Conservation (phyloP, 768 basidiomycete genomes). For the Trametes cubensis region DNA sequence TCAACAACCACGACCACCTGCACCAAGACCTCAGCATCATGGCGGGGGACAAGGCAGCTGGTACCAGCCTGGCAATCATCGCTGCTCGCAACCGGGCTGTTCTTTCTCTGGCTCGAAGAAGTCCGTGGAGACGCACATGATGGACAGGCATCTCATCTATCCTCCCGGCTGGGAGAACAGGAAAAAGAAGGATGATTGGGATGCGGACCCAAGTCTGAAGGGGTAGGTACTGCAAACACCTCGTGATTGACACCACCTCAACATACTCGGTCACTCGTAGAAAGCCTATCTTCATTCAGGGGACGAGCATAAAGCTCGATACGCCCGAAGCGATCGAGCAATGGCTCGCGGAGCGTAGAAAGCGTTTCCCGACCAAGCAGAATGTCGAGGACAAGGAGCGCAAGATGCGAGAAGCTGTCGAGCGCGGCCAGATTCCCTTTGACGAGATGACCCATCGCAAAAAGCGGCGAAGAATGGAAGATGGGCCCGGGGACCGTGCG, state of each 20-base stretch:
- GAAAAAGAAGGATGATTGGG: conserved; percentile 66
- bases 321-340: conserved; percentile 79
- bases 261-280: conserved; percentile 37
- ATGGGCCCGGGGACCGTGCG: conserved; percentile 18
- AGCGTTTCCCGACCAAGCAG: conserved; percentile 75
- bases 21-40: conserved; percentile 6
- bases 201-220: conserved; percentile 79
- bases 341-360: conserved; percentile 90
- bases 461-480: conserved; percentile 47
- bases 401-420: conserved; percentile 75
- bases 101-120: conserved; percentile 69
- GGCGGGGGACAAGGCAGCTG: conserved; percentile 37
- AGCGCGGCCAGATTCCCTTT: conserved; percentile 72
- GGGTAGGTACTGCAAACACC: conserved; percentile 49
- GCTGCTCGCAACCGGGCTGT: conserved; percentile 68
- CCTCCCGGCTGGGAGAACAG: conserved; percentile 70
- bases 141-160: conserved; percentile 87
- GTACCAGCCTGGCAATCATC: conserved; percentile 63
- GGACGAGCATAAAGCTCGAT: conserved; percentile 76
- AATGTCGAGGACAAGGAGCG: conserved; percentile 80
- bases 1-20: conserved; percentile 3
- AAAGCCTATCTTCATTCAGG: conserved; percentile 74
- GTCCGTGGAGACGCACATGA: conserved; percentile 73
- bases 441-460: conserved; percentile 45
- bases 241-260: neutral